Evolutionary conservation across 805 yeast species (phyloP).

Genomic region (Kuraishia hungarica): DNA sequence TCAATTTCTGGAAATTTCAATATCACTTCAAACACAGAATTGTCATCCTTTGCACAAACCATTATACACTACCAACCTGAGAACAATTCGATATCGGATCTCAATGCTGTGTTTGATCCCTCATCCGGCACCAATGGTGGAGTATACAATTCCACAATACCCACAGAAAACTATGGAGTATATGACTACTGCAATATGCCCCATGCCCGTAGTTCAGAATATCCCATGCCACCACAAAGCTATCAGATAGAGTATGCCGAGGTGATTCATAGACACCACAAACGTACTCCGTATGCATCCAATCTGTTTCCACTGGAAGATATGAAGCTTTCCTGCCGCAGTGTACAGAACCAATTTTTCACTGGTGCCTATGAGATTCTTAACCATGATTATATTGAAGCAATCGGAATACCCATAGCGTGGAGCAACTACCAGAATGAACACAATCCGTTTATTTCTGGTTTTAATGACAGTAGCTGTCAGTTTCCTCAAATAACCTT

Average conservation of each 20-base stretch:
- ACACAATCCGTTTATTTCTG: conserved; percentile 18
- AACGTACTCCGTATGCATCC: conserved; percentile 29
- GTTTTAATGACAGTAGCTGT: conserved; percentile 21
- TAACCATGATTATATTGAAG: neutral
- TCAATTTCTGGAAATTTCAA: neutral
- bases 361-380: neutral
- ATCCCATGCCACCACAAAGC: conserved; percentile 13
- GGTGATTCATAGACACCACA: conserved; percentile 34
- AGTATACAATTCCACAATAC: conserved; percentile 14
- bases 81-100: conserved; percentile 10
- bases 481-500: conserved; percentile 31
- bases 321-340: conserved; percentile 1
- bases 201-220: conserved; percentile 26
- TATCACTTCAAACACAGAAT: neutral
- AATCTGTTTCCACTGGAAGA: conserved; percentile 11
- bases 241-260: conserved; percentile 28
- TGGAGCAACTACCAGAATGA: conserved; percentile 18
- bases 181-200: conserved; percentile 40
- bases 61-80: conserved; percentile 9
- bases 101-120: conserved; percentile 13
- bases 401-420: conserved; percentile 1
- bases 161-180: conserved; percentile 20
- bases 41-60: neutral
- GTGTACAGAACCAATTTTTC: neutral
- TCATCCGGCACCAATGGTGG: conserved; percentile 19